Evolutionary conservation across 331 rosid genomes (phyloP).

Genomic region (Stylosanthes scabra): DNA sequence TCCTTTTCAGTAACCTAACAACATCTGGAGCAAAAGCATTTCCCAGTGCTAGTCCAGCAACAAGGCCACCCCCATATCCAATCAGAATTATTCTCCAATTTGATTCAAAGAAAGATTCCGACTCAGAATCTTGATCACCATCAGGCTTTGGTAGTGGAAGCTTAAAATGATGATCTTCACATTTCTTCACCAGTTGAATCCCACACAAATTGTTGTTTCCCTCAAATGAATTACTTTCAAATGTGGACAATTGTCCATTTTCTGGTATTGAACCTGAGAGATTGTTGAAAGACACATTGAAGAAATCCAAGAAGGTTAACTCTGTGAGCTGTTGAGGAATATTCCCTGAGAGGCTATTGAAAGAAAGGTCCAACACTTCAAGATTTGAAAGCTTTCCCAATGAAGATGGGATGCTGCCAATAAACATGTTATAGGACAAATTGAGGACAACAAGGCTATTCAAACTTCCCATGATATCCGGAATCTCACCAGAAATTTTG

Average conservation of each 20-base stretch:
- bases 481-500: conserved; percentile 28
- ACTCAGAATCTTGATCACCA: conserved; percentile 13
- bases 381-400: conserved; percentile 37
- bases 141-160: conserved; percentile 7
- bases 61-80: conserved; percentile 44
- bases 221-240: conserved; percentile 15
- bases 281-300: conserved; percentile 41
- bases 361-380: conserved; percentile 43
- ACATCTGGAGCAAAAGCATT: too few relatives aligned
- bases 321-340: conserved; percentile 36
- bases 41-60: conserved; percentile 33
- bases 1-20: too few relatives aligned
- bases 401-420: conserved; percentile 43
- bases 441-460: conserved; percentile 27
- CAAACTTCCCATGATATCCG: background rate
- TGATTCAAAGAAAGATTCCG: conserved; percentile 7
- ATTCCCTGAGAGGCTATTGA: conserved; percentile 41
- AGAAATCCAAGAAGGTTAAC: conserved; percentile 42
- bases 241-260: conserved; percentile 37
- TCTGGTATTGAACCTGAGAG: conserved; percentile 44
- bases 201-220: background rate
- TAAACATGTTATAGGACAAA: conserved; percentile 34
- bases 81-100: conserved; percentile 33
- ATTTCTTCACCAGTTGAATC: background rate
- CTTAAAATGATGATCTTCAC: background rate